Percentiles rank a stretch among this genome's conserved stretches.
Conservation (phyloP, 202 grass and related monocot genomes). For the Schoenoplectus triqueter region DNA sequence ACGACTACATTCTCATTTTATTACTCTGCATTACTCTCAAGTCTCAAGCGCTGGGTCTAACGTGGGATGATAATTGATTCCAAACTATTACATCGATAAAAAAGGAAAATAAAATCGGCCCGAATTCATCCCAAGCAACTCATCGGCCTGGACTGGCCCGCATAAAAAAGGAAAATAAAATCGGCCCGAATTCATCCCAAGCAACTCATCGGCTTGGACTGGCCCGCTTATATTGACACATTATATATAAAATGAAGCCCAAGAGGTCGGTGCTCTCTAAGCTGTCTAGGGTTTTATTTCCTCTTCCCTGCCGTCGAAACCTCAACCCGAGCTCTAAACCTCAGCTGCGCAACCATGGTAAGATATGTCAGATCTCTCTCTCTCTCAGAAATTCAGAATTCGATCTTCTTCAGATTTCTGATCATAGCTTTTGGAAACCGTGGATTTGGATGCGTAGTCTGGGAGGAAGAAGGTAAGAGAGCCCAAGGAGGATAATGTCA, state of each 20-base stretch:
- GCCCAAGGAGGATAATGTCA: conserved; percentile 83
- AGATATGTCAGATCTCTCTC: conserved; percentile 34
- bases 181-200: background rate
- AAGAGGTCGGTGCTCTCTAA: conserved; percentile 33
- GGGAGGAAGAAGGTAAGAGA: conserved; percentile 79
- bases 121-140: background rate
- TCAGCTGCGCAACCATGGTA: conserved; percentile 57
- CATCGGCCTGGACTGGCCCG: background rate
- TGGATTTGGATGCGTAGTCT: conserved; percentile 40
- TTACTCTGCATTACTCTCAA: no score
- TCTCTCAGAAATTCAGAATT: background rate
- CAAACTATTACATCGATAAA: no score
- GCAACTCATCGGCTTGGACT: background rate
- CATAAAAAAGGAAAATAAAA: background rate
- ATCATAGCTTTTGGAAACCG: background rate
- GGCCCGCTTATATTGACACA: background rate
- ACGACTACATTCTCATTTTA: no score
- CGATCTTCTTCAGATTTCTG: background rate
- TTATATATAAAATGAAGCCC: conserved; percentile 35
- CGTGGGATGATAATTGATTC: no score
- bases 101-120: no score
- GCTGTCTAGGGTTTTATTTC: conserved; percentile 29
- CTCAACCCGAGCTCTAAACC: conserved; percentile 23
- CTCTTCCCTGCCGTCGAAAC: conserved; percentile 40
- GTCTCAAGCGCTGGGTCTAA: no score